Conservation (phyloP, 2,329 filamentous ascomycete genomes). For the Scleromitrula shiraiana region DNA sequence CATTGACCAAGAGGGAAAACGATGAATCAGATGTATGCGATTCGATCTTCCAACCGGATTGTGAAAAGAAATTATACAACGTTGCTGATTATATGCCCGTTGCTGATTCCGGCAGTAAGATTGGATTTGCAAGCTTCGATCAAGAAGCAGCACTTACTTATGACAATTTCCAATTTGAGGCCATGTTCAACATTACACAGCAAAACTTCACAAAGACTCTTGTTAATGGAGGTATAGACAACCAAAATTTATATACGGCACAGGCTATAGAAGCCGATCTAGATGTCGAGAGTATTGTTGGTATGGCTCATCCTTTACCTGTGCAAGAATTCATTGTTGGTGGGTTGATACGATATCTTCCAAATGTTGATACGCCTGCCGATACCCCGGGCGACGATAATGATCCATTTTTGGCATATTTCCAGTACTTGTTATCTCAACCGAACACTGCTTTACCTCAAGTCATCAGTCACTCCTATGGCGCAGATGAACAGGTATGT, state of each 20-base stretch:
- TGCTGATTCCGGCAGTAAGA: slow-evolving; percentile 37
- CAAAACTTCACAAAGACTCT: slow-evolving; percentile 38
- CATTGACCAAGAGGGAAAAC: background rate
- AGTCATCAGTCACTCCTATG: slow-evolving; percentile 50
- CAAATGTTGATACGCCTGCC: slow-evolving; percentile 32
- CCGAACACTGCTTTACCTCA: slow-evolving; percentile 39
- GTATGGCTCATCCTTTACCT: slow-evolving; percentile 44
- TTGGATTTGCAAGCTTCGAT: slow-evolving; percentile 45
- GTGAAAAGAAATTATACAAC: slow-evolving; percentile 42
- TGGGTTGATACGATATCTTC: slow-evolving; percentile 44
- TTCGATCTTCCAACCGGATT: too few species aligned
- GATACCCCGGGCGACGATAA: slow-evolving; percentile 34
- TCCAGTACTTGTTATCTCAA: slow-evolving; percentile 43
- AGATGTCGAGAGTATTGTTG: slow-evolving; percentile 48
- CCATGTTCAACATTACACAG: slow-evolving; percentile 33
- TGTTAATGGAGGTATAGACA: slow-evolving; percentile 34
- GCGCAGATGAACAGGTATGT: slow-evolving; percentile 42
- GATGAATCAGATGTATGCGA: too few species aligned
- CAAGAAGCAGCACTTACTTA: slow-evolving; percentile 41
- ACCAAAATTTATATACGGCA: slow-evolving; percentile 29
- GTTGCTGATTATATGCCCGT: slow-evolving; percentile 39
- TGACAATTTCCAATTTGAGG: slow-evolving; percentile 35
- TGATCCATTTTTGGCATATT: slow-evolving; percentile 50
- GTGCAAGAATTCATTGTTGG: slow-evolving; percentile 48
- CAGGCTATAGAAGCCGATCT: slow-evolving; percentile 17